phyloP scores from a whole-genome alignment of 805 yeast species.

The Metschnikowia peoriensis region DNA sequence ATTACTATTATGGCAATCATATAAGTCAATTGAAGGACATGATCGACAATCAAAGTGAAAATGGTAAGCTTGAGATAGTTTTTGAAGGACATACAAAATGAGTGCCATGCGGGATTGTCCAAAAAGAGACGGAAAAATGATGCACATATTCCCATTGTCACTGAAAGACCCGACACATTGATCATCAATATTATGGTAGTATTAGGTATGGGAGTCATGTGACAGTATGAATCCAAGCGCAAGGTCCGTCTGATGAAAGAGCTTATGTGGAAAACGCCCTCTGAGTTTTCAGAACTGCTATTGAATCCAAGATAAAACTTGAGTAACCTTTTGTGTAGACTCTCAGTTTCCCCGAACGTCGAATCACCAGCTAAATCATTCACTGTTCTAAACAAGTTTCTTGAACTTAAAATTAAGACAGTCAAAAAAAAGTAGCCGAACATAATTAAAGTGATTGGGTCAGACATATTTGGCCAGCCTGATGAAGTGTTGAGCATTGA shows the following conservation, averaged over 20 bases:
- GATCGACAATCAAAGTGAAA: conserved; percentile 55
- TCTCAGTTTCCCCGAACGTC: conserved; percentile 18
- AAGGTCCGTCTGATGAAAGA: conserved; percentile 10
- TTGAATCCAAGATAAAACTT: conserved; percentile 29
- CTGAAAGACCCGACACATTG: conserved; percentile 18
- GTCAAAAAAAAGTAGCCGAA: conserved; percentile 23
- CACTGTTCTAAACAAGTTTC: conserved; percentile 28
- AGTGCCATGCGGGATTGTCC: background rate
- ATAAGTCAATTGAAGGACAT: conserved; percentile 59
- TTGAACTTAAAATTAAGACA: conserved; percentile 29
- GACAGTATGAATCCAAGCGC: conserved; percentile 8
- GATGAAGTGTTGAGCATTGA: conserved; percentile 23
- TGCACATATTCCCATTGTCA: conserved; percentile 5
- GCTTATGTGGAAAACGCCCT: conserved; percentile 15
- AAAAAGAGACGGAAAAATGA: conserved; percentile 2
- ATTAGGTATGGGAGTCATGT: conserved; percentile 23
- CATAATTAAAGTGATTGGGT: conserved; percentile 18
- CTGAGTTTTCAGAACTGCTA: conserved; percentile 16
- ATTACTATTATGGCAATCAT: conserved; percentile 64
- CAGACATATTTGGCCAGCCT: conserved; percentile 2
- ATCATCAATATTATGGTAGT: conserved; percentile 22
- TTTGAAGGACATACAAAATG: background rate
- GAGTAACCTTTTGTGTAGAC: conserved; percentile 27
- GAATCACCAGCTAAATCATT: conserved; percentile 28
- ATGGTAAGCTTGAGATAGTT: conserved; percentile 12